Base-by-base conservation (phyloP, 2,329 filamentous ascomycete genomes). In the Herpotrichia juniperi region DNA sequence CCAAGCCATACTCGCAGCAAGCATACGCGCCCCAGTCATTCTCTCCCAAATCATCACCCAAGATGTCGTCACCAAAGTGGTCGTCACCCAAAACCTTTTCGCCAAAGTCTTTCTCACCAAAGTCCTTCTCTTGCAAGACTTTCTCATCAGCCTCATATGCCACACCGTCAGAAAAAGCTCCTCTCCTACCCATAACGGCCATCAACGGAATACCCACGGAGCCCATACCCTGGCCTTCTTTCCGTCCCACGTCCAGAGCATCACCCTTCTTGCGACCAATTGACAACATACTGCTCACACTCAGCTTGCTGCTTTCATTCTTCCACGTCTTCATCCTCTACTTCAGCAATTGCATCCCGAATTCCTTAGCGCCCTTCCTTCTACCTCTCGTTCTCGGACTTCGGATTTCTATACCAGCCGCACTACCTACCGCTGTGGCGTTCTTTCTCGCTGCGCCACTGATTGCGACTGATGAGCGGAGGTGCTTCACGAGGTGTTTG, bases 371-470 rank as follows among this genome's bases (percentile, higher is more conserved):
- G 37, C 48, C 43, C n/a, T 39, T 56, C 17, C n/a, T 62, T 11
- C 26, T 44, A 12, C 53, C 56, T 4, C 48, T 69, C 34, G 57
- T 63, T 4, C 46, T 43, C 7, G 60, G 58, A 6, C 55, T 68
- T 24, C 57, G 58, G 17, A 47, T 54, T 16, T 59, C 62, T 2
- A 58, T 67, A 12, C 58, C 58, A 22, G 51, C 59, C 11, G 58
- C 56, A 9, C 46, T 67, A 4, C 65, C 64, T 2, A 65, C 59
- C 1, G 54, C 60, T 8, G 54, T 53, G 4, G 44, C 63, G 0
- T 49, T 68, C 14, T 61, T 67, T 50, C 26, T 67, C 31, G 58
- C 56, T 4, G 58, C 56, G 7, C 62, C 64, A 2, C 60, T 54
- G 19, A 31, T 67, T 9, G 57, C 56, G 11, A 56, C 50, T 14